Conservation (phyloP, 2,329 filamentous ascomycete genomes). For the Ceratocystis harringtonii region DNA sequence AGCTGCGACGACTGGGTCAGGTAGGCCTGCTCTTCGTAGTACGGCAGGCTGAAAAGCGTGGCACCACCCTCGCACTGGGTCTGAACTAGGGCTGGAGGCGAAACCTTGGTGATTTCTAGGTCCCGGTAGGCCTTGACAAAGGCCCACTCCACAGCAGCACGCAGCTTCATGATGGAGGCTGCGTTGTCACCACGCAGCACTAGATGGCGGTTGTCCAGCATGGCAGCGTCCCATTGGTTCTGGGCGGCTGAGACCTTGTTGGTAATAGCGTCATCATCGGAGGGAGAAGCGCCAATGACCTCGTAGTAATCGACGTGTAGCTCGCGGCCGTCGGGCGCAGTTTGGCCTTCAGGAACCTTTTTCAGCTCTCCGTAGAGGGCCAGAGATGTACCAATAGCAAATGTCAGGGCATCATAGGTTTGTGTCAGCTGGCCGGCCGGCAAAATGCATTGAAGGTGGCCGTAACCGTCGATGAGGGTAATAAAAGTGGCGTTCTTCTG, state of each 20-base stretch:
- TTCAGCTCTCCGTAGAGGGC: conserved; percentile 72
- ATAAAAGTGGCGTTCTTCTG: conserved; percentile 82
- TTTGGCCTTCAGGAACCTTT: conserved; percentile 60
- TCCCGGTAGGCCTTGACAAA: conserved; percentile 71
- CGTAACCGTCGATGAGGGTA: conserved; percentile 68
- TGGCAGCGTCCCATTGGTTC: conserved; percentile 41
- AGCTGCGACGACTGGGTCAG: conserved; percentile 94
- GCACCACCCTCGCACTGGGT: conserved; percentile 88
- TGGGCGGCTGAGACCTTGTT: conserved; percentile 45
- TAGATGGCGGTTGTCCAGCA: conserved; percentile 72
- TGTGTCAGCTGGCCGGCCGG: conserved; percentile 63
- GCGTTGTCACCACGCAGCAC: conserved; percentile 71
- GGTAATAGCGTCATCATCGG: conserved; percentile 82
- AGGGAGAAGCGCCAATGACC: conserved; percentile 63
- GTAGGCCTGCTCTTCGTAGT: conserved; percentile 82
- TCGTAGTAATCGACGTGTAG: conserved; percentile 81
- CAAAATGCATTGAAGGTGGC: conserved; percentile 68
- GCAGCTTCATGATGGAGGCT: conserved; percentile 76
- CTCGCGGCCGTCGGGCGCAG: conserved; percentile 72
- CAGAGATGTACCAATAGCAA: conserved; percentile 78
- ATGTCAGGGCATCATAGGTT: conserved; percentile 78
- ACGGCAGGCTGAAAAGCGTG: conserved; percentile 78
- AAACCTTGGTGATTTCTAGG: conserved; percentile 64
- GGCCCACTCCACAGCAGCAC: conserved; percentile 63
- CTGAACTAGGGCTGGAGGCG: conserved; percentile 80